Base-by-base conservation (phyloP, 768 basidiomycete species). In the Phaeotremella skinneri region DNA sequence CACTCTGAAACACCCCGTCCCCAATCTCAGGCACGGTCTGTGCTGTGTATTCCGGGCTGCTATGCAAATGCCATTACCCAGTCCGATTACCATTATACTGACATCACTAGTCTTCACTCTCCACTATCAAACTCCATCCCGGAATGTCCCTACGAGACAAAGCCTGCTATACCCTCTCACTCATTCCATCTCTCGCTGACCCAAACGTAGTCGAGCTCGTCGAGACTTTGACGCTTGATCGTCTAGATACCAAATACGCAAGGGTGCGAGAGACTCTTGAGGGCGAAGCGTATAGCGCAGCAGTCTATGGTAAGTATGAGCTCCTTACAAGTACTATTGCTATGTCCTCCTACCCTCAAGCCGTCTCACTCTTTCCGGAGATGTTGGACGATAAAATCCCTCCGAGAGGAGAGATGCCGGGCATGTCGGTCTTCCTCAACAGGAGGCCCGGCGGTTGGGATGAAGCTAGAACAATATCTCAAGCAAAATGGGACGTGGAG, bases 111-210 rank as follows among this genome's bases (percentile, higher is more conserved):
- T 37, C 34, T 37, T 37, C 17, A 17, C 23, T 13, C 43, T 13
- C 49, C 49, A 11, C 9, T 7, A 7, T 23, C 20, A 13, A 29
- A 20, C 30, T 13, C 20, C 20, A 37, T n/a, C n/a, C n/a, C n/a
- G n/a, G n/a, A n/a, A 72, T 72, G 70, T 54, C 70, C 17, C 52
- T 72, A 4, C 29, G 70, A 56, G 70, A 72, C 52, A 26, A 50
- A 51, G 49, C 65, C 17, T 69, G 67, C 58, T 72, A 72, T 45
- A 69, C 70, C 4, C 59, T 72, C 29, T 47, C 60, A 4, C 34
- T 72, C 43, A 34, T 17, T 5, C 62, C 61, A 3, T 58, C 60
- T 2, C 27, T 45, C 3, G 3, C 27, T 7, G 60, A 72, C 39
- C 61, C 63, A 6, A 26, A 31, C 3, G 31, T 69, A 27, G 32